These are phyloP conservation scores for Primulina tabacum DNA, from an alignment of 257 asterid genomes.

Conservation along the genomic window DNA sequence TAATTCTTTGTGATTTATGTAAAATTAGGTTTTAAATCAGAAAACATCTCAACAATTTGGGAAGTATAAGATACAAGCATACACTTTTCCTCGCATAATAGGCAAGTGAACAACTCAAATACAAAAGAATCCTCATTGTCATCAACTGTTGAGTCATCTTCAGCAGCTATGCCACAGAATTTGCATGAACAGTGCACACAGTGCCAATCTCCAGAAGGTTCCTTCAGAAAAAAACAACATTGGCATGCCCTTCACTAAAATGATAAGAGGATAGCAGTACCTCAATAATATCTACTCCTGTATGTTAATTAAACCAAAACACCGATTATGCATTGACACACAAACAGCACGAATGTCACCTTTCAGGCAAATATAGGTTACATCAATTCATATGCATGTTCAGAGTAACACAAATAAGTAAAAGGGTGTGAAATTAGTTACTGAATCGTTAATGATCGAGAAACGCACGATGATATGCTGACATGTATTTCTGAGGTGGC, in stretches of 20 bases:
- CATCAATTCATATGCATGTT: slow-evolving; percentile 16
- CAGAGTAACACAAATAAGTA: slow-evolving; percentile 1
- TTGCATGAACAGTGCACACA: slow-evolving; percentile 91
- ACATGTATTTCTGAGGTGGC: not conserved
- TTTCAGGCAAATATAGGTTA: not conserved
- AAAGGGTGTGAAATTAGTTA: slow-evolving; percentile 7
- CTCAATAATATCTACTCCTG: slow-evolving; percentile 7
- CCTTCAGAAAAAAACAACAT: slow-evolving; percentile 35
- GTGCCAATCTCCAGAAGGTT: slow-evolving; percentile 89
- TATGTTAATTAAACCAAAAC: too few relatives aligned
- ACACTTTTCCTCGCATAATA: slow-evolving; percentile 87
- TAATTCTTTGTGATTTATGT: slow-evolving; percentile 16
- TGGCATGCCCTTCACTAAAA: slow-evolving; percentile 15
- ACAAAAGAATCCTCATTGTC: slow-evolving; percentile 30
- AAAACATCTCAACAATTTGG: slow-evolving; percentile 17
- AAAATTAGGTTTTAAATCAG: slow-evolving; percentile 3
- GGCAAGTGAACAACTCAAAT: slow-evolving; percentile 52
- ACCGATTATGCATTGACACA: not conserved
- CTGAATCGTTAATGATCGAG: not conserved
- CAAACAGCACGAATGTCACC: not conserved
- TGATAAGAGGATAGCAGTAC: slow-evolving; percentile 3
- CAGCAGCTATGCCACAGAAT: slow-evolving; percentile 67
- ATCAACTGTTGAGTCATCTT: slow-evolving; percentile 36
- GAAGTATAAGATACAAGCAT: slow-evolving; percentile 23
- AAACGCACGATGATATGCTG: not conserved